A percentile compares a stretch with the other conserved stretches of the same genome.
These are phyloP conservation scores for Yamadazyma taylorii DNA, from an alignment of 1,139 yeast species.

Conservation along the genomic window DNA sequence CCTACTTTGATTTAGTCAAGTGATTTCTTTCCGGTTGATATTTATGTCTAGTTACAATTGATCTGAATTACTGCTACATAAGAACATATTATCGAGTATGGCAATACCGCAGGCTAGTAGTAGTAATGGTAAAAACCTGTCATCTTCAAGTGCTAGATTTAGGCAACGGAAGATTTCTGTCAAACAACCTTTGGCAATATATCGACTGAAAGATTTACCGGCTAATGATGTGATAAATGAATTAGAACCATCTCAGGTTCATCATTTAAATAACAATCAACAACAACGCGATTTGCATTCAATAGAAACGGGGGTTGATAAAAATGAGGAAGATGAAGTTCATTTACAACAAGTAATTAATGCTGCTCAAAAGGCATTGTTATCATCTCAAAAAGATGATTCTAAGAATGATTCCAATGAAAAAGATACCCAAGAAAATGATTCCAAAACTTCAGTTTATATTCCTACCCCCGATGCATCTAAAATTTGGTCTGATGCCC, in stretches of 20 bases:
- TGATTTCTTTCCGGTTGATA: too few relatives aligned
- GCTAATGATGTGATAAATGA: constrained; percentile 57
- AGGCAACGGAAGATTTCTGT: constrained; percentile 91
- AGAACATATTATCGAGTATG: too few relatives aligned
- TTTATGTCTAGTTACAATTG: not conserved
- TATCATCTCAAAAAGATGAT: constrained; percentile 29
- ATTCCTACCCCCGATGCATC: constrained; percentile 99
- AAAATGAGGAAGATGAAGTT: constrained; percentile 95
- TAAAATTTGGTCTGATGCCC: constrained; percentile 74
- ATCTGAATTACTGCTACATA: not conserved
- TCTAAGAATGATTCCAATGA: constrained; percentile 42
- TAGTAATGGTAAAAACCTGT: constrained; percentile 31
- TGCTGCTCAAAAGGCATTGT: constrained; percentile 66
- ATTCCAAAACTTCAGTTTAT: constrained; percentile 50
- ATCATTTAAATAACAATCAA: constrained; percentile 43
- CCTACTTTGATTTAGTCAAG: too few relatives aligned
- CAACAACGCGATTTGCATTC: constrained; percentile 85
- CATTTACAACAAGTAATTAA: constrained; percentile 90
- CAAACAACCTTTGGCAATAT: constrained; percentile 81
- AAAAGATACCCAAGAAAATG: constrained; percentile 11
- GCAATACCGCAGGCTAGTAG: constrained; percentile 32
- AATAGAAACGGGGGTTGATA: constrained; percentile 97
- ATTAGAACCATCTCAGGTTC: constrained; percentile 46
- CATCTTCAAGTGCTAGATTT: constrained; percentile 64
- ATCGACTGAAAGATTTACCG: constrained; percentile 77